Base-by-base conservation (phyloP, 495 filamentous ascomycete species). In the Aspergillus carlsbadensis region DNA sequence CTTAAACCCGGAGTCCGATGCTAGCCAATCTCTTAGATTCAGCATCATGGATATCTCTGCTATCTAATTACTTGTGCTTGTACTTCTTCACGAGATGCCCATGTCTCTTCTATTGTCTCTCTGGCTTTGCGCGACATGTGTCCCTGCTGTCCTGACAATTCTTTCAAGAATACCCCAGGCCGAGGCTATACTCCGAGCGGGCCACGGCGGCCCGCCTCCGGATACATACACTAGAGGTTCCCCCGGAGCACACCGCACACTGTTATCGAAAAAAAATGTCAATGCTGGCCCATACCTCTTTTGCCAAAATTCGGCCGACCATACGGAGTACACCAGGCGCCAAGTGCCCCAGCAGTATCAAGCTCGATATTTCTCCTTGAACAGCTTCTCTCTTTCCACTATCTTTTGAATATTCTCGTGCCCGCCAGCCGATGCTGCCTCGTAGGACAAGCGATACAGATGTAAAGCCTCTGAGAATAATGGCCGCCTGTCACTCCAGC, bases 361-460 rank as follows among this genome's bases (percentile, higher is more conserved):
- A 29, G 26, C 26, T 3, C 26, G 26, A 29, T 29, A 37, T n/a
- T 37, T 37, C 35, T 37, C 11, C 43, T 18, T 46, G 31, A 46
- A 45, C 11, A 37, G 1, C 41, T 22, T 43, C 41, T 45, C 52
- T 31, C 26, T 42, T 20, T 42, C 35, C n/a, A 34, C 51, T 11
- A 59, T 17, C 50, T 43, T 54, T 26, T 18, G 33, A 42, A 59
- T 43, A 54, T 53, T 53, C 34, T 48, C 51, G 54, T 54, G 50
- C 7, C 43, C 42, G 10, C 14, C 22, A 11, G 11, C 6, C 1
- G 22, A 7, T 11, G 57, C 57, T 22, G 41, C 42, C 29, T 59
- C 57, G 37, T 54, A 59, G 1, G 50, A 34, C 14, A 48, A 2
- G 8, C 57, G 43, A 43, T 54, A 59, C 0, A 36, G 3, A 26